Conservation (phyloP, 2,329 filamentous ascomycete species). For the Sporothrix mexicana region DNA sequence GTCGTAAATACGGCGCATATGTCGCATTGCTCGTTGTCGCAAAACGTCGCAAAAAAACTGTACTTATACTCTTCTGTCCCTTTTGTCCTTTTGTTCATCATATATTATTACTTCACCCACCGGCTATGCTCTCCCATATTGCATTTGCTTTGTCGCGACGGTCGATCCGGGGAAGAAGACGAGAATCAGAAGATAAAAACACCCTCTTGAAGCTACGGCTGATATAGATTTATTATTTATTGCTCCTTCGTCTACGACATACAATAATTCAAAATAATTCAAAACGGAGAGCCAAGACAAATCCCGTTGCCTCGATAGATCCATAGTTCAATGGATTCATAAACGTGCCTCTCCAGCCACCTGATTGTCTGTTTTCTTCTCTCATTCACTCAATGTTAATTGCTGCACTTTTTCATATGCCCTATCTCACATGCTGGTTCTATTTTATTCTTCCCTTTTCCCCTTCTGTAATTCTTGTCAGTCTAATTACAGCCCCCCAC, state of each 20-base stretch:
- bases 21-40: too few species aligned
- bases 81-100: too few species aligned
- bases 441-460: background rate
- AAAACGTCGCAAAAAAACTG: too few species aligned
- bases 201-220: background rate
- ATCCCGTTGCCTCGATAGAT: constrained; percentile 7
- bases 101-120: background rate
- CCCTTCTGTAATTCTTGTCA: background rate
- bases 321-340: background rate
- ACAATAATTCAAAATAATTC: background rate
- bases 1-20: too few species aligned
- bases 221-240: background rate
- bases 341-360: constrained; percentile 13
- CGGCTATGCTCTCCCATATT: constrained; percentile 22
- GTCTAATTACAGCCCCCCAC: background rate
- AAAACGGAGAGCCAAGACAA: constrained; percentile 15
- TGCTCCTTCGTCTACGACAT: too few species aligned
- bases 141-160: background rate
- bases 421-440: background rate
- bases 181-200: too few species aligned
- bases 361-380: background rate
- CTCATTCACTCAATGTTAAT: background rate
- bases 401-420: background rate
- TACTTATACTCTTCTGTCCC: too few species aligned
- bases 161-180: constrained; percentile 12